phyloP scores from a whole-genome alignment of 768 basidiomycete genomes.

The Suillus plorans region DNA sequence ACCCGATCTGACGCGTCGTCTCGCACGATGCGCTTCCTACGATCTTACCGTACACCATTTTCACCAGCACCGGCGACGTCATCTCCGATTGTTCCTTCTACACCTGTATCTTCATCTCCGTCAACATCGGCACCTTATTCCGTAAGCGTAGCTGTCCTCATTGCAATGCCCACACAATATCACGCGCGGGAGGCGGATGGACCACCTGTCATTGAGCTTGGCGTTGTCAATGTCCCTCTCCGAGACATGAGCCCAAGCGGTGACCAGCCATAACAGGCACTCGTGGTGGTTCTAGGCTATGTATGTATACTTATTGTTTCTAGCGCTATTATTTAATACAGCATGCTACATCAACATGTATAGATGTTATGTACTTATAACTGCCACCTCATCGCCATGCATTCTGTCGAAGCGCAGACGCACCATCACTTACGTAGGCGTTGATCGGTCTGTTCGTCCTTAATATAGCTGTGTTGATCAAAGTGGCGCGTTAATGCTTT shows the following conservation, averaged over 20 bases:
- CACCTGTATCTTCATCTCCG: constrained; percentile 8
- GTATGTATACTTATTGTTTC: not conserved
- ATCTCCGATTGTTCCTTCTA: constrained; percentile 5
- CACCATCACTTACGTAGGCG: not conserved
- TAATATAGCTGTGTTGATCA: not conserved
- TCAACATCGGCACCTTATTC: constrained; percentile 13
- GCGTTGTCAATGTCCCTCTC: constrained; percentile 21
- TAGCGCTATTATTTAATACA: not conserved
- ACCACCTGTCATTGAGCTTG: constrained; percentile 36
- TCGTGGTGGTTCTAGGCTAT: not conserved
- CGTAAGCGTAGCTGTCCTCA: constrained; percentile 41
- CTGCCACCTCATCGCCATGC: not conserved
- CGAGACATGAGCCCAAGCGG: not conserved
- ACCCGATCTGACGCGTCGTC: constrained; percentile 5
- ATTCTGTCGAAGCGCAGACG: not conserved
- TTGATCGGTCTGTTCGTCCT: not conserved
- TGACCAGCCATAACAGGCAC: not conserved
- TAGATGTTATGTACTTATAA: not conserved
- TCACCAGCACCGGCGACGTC: constrained; percentile 11
- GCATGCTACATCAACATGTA: not conserved
- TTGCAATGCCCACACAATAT: constrained; percentile 40
- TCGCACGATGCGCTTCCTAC: constrained; percentile 15
- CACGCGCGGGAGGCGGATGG: constrained; percentile 19
- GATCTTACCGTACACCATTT: constrained; percentile 20
- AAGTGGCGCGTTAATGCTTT: not conserved